Evolutionary conservation across 2,329 filamentous ascomycete genomes (phyloP), one percentile per base, ranked within the genome.

Genomic region (Botryotinia calthae): DNA sequence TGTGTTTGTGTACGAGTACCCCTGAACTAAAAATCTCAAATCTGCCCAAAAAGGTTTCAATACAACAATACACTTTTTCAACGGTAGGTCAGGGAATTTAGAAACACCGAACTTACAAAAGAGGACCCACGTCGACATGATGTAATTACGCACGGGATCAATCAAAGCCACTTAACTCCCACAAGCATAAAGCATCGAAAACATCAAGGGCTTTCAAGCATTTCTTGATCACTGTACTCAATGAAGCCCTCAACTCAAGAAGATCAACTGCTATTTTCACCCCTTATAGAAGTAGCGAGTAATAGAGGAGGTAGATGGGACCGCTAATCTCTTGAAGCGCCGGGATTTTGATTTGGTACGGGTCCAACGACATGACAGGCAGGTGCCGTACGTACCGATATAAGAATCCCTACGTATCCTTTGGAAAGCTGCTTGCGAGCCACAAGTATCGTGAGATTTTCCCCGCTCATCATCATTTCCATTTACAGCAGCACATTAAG

Each of bases 111-210:
- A 67, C 48, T 56, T n/a, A 56, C 51, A 46, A 34, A 48, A 42
- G 16, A 28, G 34, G 65, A 42, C 65, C 65, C 65, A 56, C n/a
- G 48, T 67, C 25, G 54, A 31, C 48, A 67, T 67, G 65, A 67
- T 67, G 65, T 67, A 67, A 67, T 56, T 56, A 42, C n/a, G 48
- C 65, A 67, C 65, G 34, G 34, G 64, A 66, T 56, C 65, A 56
- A 31, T 64, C 61, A 64, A 64, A 42, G 34, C 34, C 48, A 31
- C 48, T 42, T n/a, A 25, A 25, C 10, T 67, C 16, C 4, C 28
- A 20, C 16, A 54, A 54, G 64, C 64, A 42, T 62, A n/a, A 66
- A 66, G 46, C 64, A 67, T 67, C 34, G 14, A 42, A 67, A 18
- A n/a, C 31, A 42, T 42, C 37, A 42, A 63, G 20, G 16, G 25